Base-by-base conservation (phyloP, 2,329 filamentous ascomycete species). In the Pseudogymnoascus sp. region DNA sequence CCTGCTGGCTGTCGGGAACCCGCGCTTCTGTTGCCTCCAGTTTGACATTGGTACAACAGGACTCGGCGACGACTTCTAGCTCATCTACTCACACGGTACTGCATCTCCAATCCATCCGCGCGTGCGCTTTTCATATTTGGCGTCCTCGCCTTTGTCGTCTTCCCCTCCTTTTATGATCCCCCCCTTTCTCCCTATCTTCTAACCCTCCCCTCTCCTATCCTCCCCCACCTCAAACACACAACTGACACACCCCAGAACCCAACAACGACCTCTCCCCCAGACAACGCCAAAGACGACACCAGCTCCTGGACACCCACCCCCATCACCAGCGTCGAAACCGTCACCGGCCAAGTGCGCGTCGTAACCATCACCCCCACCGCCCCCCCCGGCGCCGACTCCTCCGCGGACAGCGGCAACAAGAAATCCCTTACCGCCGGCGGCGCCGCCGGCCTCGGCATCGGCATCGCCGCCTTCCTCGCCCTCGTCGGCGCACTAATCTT, bases 311-410 rank as follows among this genome's bases (percentile, higher is more conserved):
- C 74, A 18, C 69, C 75, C 18, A 74, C 73, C 8, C 77, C 75
- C 7, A 72, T 71, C 16, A 68, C 69, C 11, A 76, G 74, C 6
- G 69, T 84, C 2, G 75, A 80, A 69, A 87, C 84, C 0, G 78
- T 87, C 8, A 87, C 83, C 8, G 83, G 84, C 16, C 78, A 75
- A 4, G 74, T 85, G 21, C 78, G 77, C 64, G 87, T 83, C 1
- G 79, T 87, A 2, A 85, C 82, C 1, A 77, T 83, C 14, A 76
- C 76, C 5, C 82, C 83, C 0, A 79, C 79, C 0, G 66, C 68
- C 28, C 70, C 70, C 36, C 69, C 72, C 2, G 71, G 67, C 53
- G 63, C 71, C 6, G 62, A 66, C n/a, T 12, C 59, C 10, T 62
- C 10, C 50, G 36, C n/a, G 4, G 65, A 69, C 5, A 70, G 69